These are phyloP conservation scores for Talaromyces sp. DNA, from an alignment of 2,329 filamentous ascomycete species.

Conservation along the genomic window DNA sequence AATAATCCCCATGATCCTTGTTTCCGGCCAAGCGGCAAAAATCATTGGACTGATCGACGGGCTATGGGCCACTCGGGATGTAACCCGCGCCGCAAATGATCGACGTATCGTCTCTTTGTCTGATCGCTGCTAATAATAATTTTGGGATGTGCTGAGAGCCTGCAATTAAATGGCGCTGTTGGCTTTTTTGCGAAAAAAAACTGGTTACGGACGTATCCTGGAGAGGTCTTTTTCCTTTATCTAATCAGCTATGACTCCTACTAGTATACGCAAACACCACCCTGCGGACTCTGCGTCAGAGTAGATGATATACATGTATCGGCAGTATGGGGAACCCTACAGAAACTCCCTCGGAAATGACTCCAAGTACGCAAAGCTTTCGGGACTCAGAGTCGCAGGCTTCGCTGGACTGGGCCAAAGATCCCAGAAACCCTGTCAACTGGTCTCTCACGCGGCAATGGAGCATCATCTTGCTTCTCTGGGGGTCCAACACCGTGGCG, in stretches of 20 bases:
- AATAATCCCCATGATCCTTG: background rate
- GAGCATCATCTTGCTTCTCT: background rate
- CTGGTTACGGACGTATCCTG: too few relatives aligned
- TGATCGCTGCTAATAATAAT: background rate
- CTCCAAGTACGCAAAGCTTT: background rate
- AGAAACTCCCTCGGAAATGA: background rate
- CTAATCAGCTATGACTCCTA: background rate
- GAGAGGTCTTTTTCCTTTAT: background rate
- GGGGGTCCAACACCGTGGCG: background rate
- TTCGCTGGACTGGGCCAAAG: background rate
- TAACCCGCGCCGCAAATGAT: background rate
- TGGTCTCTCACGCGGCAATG: constrained; percentile 1
- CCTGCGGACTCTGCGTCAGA: background rate
- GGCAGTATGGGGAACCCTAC: background rate
- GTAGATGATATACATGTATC: background rate
- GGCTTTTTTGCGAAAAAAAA: too few relatives aligned
- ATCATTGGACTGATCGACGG: too few relatives aligned
- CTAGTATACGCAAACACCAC: background rate
- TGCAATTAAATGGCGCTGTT: too few relatives aligned
- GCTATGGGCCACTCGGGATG: background rate
- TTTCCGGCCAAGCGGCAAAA: background rate
- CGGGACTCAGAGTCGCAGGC: background rate
- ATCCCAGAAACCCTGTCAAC: background rate
- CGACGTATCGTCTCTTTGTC: background rate
- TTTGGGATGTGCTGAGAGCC: too few relatives aligned